Base-by-base conservation (phyloP, 2,329 filamentous ascomycete species). In the Aspergillus tubingensis region DNA sequence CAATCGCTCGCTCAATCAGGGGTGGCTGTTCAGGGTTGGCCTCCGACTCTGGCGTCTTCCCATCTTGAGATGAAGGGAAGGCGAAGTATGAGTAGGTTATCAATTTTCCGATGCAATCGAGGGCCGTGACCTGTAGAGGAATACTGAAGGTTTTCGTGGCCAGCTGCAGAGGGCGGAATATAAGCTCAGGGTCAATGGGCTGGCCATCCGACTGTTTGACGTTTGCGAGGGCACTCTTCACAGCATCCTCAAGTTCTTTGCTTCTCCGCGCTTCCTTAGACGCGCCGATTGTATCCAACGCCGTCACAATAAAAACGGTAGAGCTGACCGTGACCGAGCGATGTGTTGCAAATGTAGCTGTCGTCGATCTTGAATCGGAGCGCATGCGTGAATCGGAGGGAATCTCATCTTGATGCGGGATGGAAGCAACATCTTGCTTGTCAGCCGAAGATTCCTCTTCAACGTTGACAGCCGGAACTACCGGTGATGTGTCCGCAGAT, bases 31-130 rank as follows among this genome's bases (percentile, higher is more conserved):
- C 72, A 44, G 70, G 61, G 11, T 60, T 61, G 43, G 68, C 36
- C n/a, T 72, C 68, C 19, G 64, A 64, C 38, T 68, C 70, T 36
- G 73, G 60, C 21, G 43, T 49, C 41, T 58, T 62, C 49, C 30
- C 54, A 17, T 67, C 68, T 39, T 72, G 72, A 21, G 78, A 77
- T 54, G 81, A 82, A 38, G 88, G 85, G 53, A 91, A 86, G 52
- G 94, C 94, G 77, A 99, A 98, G 82, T 98, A 98, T 17, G 95
- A 96, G 77, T 96, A 99, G 71, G 94, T 97, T 74, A 98, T 98
- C 64, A 99, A 88, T 81, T 99, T 99, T 71, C 96, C 95, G 70
- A 99, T 97, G 79, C 94, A 98, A 79, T 99, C 95, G 72, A 99
- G 86, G 6, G 95, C 93, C 39, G 91, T 91, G 21, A 92, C 96